Percentiles rank a stretch among this genome's conserved stretches.
These are phyloP conservation scores for Bipolaris cookei DNA, from an alignment of 2,329 filamentous ascomycete species.

Conservation along the genomic window DNA sequence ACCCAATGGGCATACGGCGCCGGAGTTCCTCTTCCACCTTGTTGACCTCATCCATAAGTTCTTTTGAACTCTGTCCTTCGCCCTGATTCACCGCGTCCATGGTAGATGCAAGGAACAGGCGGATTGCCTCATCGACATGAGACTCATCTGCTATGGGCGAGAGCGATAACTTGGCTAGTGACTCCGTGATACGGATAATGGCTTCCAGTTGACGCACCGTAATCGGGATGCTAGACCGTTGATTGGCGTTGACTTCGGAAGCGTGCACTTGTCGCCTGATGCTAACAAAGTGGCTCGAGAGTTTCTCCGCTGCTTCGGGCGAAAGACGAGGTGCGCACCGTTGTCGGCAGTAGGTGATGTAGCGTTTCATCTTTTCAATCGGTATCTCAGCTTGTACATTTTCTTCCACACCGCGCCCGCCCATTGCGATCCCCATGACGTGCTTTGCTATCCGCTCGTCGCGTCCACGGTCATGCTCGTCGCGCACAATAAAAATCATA, in stretches of 20 bases:
- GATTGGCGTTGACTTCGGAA: constrained; percentile 86
- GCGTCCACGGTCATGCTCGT: constrained; percentile 87
- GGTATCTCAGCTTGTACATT: constrained; percentile 85
- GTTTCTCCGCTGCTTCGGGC: constrained; percentile 89
- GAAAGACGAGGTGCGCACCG: constrained; percentile 92
- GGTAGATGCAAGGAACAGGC: constrained; percentile 92
- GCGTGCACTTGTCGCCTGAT: constrained; percentile 94
- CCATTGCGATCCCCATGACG: constrained; percentile 98
- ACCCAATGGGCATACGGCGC: constrained; percentile 87
- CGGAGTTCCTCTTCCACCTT: constrained; percentile 90
- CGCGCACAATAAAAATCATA: constrained; percentile 99
- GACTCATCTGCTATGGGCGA: constrained; percentile 85
- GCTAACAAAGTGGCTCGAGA: constrained; percentile 95
- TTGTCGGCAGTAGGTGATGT: constrained; percentile 95
- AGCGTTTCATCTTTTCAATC: constrained; percentile 96
- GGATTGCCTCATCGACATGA: constrained; percentile 96
- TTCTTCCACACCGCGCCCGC: constrained; percentile 80
- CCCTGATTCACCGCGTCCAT: constrained; percentile 98
- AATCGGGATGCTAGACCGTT: constrained; percentile 92
- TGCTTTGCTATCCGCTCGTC: constrained; percentile 95
- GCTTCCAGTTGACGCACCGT: constrained; percentile 97
- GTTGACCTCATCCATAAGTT: constrained; percentile 86
- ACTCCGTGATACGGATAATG: constrained; percentile 95
- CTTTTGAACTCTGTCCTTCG: constrained; percentile 76
- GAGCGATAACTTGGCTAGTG: constrained; percentile 87